phyloP scores from a whole-genome alignment of 345 rosid species.

The Diplotaxis tenuifolia region DNA sequence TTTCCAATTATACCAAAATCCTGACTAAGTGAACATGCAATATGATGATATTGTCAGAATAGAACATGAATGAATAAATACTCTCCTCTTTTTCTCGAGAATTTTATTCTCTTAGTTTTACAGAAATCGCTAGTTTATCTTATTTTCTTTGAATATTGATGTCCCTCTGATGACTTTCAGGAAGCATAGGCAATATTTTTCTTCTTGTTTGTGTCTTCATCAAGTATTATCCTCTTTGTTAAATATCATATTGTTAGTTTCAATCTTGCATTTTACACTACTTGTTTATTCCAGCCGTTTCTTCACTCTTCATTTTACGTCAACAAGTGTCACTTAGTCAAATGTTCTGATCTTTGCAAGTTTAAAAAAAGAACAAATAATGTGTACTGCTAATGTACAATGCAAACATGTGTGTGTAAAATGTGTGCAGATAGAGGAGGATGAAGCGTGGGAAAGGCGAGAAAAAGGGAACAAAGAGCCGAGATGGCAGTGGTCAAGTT shows the following conservation, averaged over 20 bases:
- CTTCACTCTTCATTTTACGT: background rate
- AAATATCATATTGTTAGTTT: background rate
- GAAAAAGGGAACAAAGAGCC: slow-evolving; percentile 66
- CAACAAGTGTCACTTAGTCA: background rate
- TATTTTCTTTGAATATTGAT: background rate
- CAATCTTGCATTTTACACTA: slow-evolving; percentile 9
- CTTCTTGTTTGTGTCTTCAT: slow-evolving; percentile 17
- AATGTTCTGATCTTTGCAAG: background rate
- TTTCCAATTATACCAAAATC: background rate
- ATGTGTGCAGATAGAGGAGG: slow-evolving; percentile 76
- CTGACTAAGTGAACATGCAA: background rate
- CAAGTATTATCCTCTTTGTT: slow-evolving; percentile 13
- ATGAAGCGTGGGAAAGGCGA: slow-evolving; percentile 77
- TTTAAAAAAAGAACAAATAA: background rate
- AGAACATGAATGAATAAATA: background rate
- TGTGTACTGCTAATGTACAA: background rate
- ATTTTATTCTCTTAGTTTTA: background rate
- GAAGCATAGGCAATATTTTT: slow-evolving; percentile 23
- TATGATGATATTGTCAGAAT: background rate
- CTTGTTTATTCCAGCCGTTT: background rate
- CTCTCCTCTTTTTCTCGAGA: background rate
- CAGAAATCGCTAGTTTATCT: background rate
- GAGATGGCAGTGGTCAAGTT: slow-evolving; percentile 55
- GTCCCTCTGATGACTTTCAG: slow-evolving; percentile 20
- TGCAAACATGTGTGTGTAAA: slow-evolving; percentile 13